A percentile compares a stretch with the other conserved stretches of the same genome.
These are phyloP conservation scores for Yueomyces sp. DNA, from an alignment of 805 yeast genomes.

Conservation along the genomic window DNA sequence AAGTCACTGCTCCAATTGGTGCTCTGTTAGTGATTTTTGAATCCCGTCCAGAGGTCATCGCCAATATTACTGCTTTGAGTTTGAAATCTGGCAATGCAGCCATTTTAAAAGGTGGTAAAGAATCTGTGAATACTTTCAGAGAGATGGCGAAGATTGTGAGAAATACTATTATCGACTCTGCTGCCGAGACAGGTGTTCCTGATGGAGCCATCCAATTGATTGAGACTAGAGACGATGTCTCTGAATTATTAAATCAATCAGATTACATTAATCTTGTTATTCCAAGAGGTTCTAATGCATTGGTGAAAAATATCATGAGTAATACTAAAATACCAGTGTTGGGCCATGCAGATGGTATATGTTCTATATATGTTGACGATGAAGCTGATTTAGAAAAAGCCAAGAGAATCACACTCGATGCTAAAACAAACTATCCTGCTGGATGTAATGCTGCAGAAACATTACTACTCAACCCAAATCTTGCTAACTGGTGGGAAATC, in stretches of 20 bases:
- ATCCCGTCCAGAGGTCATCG: conserved; percentile 96
- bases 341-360: conserved; percentile 98
- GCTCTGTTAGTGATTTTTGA: conserved; percentile 87
- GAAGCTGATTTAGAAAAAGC: conserved; percentile 74
- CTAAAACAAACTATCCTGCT: conserved; percentile 94
- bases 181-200: conserved; percentile 56
- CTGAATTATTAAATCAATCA: conserved; percentile 74
- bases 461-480: conserved; percentile 38
- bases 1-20: conserved; percentile 91
- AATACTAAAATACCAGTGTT: conserved; percentile 90
- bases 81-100: conserved; percentile 96
- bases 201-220: conserved; percentile 72
- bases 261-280: conserved; percentile 85
- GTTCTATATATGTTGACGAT: conserved; percentile 73
- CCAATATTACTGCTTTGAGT: conserved; percentile 90
- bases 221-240: conserved; percentile 80
- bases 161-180: conserved; percentile 32
- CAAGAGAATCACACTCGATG: conserved; percentile 58
- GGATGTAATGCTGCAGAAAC: conserved; percentile 98
- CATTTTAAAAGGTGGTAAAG: conserved; percentile 94
- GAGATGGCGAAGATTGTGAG: conserved; percentile 66
- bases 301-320: conserved; percentile 75
- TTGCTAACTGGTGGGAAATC: conserved; percentile 26
- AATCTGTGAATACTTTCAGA: conserved; percentile 71
- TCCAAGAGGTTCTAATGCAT: conserved; percentile 93